These are phyloP conservation scores for Sarcomyxa edulis DNA, from an alignment of 768 basidiomycete genomes.

Conservation along the genomic window DNA sequence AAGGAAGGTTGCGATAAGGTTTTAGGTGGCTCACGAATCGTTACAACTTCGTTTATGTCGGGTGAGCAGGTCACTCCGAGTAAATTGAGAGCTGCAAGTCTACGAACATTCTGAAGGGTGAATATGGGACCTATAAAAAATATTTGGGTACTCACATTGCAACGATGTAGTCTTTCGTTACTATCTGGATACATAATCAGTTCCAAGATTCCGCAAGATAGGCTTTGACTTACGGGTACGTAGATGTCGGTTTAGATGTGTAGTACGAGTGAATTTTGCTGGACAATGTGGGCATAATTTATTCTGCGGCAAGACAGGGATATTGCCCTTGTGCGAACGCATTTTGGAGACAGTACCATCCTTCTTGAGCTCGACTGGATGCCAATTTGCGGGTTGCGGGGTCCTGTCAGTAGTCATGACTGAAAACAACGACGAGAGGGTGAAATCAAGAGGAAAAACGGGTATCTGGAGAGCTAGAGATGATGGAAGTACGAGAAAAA, in stretches of 20 bases:
- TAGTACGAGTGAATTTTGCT: conserved; percentile 69
- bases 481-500: too few relatives aligned
- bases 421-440: too few relatives aligned
- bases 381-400: too few relatives aligned
- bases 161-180: conserved; percentile 60
- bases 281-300: conserved; percentile 66
- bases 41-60: conserved; percentile 70
- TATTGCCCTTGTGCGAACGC: conserved; percentile 54
- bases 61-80: conserved; percentile 66
- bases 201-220: too few relatives aligned
- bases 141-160: conserved; percentile 52
- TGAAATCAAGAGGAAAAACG: too few relatives aligned
- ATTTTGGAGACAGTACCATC: conserved; percentile 39
- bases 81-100: conserved; percentile 67
- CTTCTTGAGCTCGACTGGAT: conserved; percentile 22
- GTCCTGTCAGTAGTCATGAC: too few relatives aligned
- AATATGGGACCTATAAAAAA: neutral
- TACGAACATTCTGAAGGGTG: conserved; percentile 22
- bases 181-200: too few relatives aligned
- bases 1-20: conserved; percentile 5
- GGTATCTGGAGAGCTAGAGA: too few relatives aligned
- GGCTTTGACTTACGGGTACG: conserved; percentile 59
- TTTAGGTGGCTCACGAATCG: conserved; percentile 49
- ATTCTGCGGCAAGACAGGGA: conserved; percentile 66
- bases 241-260: conserved; percentile 68